Base-by-base conservation (phyloP, 2,329 filamentous ascomycete genomes). In the Diplocarpon rosae region DNA sequence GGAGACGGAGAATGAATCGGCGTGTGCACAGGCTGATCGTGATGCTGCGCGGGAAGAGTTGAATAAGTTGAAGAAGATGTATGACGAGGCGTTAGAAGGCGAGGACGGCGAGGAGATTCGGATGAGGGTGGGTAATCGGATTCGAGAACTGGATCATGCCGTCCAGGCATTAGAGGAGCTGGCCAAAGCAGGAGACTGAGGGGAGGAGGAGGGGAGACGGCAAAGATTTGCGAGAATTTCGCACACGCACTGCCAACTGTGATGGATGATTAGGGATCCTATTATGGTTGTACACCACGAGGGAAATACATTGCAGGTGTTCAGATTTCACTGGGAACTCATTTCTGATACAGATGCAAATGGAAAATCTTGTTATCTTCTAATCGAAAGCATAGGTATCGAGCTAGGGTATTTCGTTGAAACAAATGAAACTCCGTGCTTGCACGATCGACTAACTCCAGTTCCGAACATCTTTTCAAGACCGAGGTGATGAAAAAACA, bases 71-170 rank as follows among this genome's bases (percentile, higher is more conserved):
- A 58, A 61, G 49, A 48, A 44, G 31, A 56, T 58, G 55, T 61
- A 56, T 43, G 51, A 57, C 28, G 37, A 57, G 24, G 57, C 56
- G 15, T 48, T 66, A 8, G 56, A 63, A 9, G 59, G 62, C 30
- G 57, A 51, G 15, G 57, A 66, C 30, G 59, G 61, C 29, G 66
- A 65, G 42, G 66, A 70, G 55, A 63, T 71, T 28, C 63, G 58
- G 48, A 63, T 54, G 50, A 58, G 68, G 48, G 60, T 71, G 52
- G 67, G 65, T 13, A 62, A 65, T 51, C 56, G 67, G 55, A 59
- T 71, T 43, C 58, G 68, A 53, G 68, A 71, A 57, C 61, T 71
- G 59, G 62, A 63, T 51, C 62, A 59, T 61, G 69, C 66, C 15
- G 63, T 70, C 43, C 53, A 62, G 54, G 54, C 47, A 13, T 57